A percentile compares a stretch with the other conserved stretches of the same genome.
phyloP scores from a whole-genome alignment of 1,284 basidiomycete genomes.

The Violaceomyces palustris region DNA sequence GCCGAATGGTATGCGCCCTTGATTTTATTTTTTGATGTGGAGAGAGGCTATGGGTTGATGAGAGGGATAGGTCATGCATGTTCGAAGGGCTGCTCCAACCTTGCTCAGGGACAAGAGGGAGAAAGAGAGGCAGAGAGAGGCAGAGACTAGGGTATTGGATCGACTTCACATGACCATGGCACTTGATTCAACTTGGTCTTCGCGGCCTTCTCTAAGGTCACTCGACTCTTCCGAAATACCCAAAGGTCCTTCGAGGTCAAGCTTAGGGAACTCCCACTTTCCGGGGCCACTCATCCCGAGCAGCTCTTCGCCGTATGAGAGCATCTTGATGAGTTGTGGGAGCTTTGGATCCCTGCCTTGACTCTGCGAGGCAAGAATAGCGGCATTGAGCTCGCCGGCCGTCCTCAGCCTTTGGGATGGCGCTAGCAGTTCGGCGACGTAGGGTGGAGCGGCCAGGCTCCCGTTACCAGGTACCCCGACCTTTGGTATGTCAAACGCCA shows the following conservation, averaged over 20 bases:
- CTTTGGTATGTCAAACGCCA: conserved; percentile 69
- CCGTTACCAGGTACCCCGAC: conserved; percentile 8
- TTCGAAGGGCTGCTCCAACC: too few relatives aligned
- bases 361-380: conserved; percentile 83
- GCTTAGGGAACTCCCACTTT: conserved; percentile 36
- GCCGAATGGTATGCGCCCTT: too few relatives aligned
- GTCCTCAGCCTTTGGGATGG: conserved; percentile 84
- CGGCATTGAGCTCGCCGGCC: conserved; percentile 83
- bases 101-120: too few relatives aligned
- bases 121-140: too few relatives aligned
- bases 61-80: too few relatives aligned
- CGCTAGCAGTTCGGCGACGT: conserved; percentile 70
- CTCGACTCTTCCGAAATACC: conserved; percentile 3
- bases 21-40: too few relatives aligned
- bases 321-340: conserved; percentile 73
- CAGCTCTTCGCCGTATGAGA: conserved; percentile 81
- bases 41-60: too few relatives aligned
- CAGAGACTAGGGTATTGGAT: not conserved
- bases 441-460: conserved; percentile 57
- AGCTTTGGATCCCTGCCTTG: conserved; percentile 90
- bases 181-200: not conserved
- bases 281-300: conserved; percentile 60
- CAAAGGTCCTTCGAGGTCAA: conserved; percentile 29
- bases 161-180: conserved; percentile 5
- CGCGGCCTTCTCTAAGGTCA: not conserved